phyloP scores from a whole-genome alignment of 1,139 yeast species.

The Ogataea hybrid region DNA sequence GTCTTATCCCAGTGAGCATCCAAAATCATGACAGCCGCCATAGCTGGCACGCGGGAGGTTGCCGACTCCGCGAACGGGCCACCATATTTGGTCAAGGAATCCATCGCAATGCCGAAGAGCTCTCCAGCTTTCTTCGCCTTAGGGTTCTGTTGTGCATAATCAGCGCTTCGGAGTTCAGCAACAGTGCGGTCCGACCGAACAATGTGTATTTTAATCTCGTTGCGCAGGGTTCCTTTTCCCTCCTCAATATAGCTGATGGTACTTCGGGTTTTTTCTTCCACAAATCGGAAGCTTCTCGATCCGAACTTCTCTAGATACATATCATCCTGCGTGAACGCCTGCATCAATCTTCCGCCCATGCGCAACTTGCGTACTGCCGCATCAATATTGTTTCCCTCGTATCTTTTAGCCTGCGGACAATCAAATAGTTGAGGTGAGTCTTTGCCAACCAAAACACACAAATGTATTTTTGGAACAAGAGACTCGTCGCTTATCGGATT shows the following conservation, averaged over 20 bases:
- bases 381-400: constrained; percentile 68
- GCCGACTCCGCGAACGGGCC: constrained; percentile 49
- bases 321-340: constrained; percentile 90
- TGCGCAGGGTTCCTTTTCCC: constrained; percentile 42
- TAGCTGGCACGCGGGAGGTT: constrained; percentile 47
- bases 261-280: constrained; percentile 59
- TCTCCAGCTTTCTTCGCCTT: constrained; percentile 74
- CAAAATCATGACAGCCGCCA: constrained; percentile 80
- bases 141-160: constrained; percentile 83
- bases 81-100: constrained; percentile 56
- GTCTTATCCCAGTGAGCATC: constrained; percentile 81
- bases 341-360: constrained; percentile 87
- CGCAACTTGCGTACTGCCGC: constrained; percentile 77
- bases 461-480: constrained; percentile 70
- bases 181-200: constrained; percentile 64
- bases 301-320: constrained; percentile 82
- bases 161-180: constrained; percentile 70
- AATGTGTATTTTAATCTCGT: constrained; percentile 71
- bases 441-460: constrained; percentile 71
- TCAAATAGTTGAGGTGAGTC: constrained; percentile 78
- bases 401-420: constrained; percentile 56
- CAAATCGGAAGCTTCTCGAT: constrained; percentile 73
- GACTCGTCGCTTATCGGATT: constrained; percentile 49
- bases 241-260: constrained; percentile 47
- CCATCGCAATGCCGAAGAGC: constrained; percentile 74